Evolutionary conservation across 768 basidiomycete species (phyloP).

Genomic region (Coprinellus micaceus): DNA sequence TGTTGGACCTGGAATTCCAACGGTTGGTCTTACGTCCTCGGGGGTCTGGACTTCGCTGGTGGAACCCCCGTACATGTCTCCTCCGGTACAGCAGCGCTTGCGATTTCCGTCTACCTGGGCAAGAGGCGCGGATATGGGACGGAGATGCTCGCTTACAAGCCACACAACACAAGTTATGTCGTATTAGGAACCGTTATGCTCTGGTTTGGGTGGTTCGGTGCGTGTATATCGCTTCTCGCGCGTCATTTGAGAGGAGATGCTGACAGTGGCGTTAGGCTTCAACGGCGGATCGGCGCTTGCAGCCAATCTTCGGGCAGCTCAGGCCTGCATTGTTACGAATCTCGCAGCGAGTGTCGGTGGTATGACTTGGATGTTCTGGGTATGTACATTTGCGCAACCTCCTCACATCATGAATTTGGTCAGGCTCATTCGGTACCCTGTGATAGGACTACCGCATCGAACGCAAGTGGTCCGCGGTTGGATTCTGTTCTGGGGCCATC

Average conservation of each 20-base stretch:
- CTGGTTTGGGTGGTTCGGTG: constrained; percentile 93
- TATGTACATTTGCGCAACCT: constrained; percentile 23
- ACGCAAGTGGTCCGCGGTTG: constrained; percentile 89
- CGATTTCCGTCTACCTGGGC: constrained; percentile 87
- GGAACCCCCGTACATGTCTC: constrained; percentile 97
- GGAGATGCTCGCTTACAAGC: constrained; percentile 85
- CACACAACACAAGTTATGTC: constrained; percentile 93
- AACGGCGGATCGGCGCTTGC: constrained; percentile 90
- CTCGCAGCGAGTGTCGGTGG: constrained; percentile 84
- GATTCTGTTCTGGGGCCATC: constrained; percentile 95
- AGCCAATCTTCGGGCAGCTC: constrained; percentile 82
- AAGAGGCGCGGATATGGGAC: constrained; percentile 91
- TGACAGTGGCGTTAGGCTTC: constrained; percentile 36
- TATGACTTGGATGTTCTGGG: constrained; percentile 90
- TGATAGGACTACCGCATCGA: constrained; percentile 86
- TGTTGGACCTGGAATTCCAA: constrained; percentile 95
- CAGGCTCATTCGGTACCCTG: not conserved
- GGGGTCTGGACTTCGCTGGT: constrained; percentile 90
- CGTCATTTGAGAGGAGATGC: not conserved
- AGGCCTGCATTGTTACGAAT: constrained; percentile 93
- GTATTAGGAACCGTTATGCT: constrained; percentile 88
- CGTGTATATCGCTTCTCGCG: not conserved
- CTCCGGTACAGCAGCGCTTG: constrained; percentile 90
- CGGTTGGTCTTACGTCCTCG: constrained; percentile 71
- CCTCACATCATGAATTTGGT: not conserved